Evolutionary conservation across 2,329 filamentous ascomycete genomes (phyloP).

Genomic region (Xylaria digitata): DNA sequence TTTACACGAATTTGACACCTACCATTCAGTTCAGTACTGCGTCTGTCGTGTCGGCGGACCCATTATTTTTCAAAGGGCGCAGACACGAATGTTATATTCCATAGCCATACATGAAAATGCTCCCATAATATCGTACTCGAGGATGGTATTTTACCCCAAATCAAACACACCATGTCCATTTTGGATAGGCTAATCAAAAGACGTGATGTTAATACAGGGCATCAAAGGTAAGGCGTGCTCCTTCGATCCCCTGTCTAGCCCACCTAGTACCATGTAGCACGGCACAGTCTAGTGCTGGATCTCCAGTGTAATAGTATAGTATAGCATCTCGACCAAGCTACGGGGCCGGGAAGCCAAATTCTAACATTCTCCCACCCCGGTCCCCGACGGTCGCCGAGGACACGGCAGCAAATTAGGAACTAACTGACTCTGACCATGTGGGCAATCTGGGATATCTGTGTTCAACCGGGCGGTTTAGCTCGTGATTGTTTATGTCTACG

Average conservation of each 20-base stretch:
- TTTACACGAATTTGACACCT: background rate
- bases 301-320: constrained; percentile 6
- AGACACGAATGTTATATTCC: background rate
- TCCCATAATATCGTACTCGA: background rate
- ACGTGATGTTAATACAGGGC: constrained; percentile 1
- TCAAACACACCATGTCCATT: background rate
- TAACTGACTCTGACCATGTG: background rate
- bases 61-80: background rate
- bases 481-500: background rate
- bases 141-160: background rate
- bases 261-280: background rate
- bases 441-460: background rate
- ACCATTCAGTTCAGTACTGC: background rate
- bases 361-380: constrained; percentile 9
- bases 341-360: constrained; percentile 1
- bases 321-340: background rate
- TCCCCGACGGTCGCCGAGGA: background rate
- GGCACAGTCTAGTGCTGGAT: constrained; percentile 2
- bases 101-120: background rate
- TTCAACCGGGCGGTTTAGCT: background rate
- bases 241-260: constrained; percentile 20
- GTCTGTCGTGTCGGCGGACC: background rate
- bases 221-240: constrained; percentile 10
- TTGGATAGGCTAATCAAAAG: background rate
- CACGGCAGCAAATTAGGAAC: too few relatives aligned